A percentile compares a stretch with the other conserved stretches of the same genome.
Conservation (phyloP, 352 stramenopile species). For the Pythium coloratum region DNA sequence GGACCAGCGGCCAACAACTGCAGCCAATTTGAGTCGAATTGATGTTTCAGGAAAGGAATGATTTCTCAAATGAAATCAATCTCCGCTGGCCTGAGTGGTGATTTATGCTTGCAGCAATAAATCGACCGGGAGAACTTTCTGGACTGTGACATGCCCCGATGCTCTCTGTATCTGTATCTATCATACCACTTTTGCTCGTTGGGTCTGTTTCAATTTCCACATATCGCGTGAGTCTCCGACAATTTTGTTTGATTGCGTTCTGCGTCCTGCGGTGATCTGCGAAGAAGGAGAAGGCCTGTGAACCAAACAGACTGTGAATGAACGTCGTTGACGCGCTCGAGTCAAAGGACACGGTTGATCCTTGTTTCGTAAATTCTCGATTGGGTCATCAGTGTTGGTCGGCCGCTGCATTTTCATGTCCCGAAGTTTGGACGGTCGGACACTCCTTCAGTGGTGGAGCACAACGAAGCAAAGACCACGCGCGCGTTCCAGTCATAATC, state of each 20-base stretch:
- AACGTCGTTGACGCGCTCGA: constrained; percentile 15
- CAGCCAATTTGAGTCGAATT: not conserved
- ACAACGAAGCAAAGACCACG: constrained; percentile 10
- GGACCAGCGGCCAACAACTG: not conserved
- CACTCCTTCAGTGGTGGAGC: constrained; percentile 2
- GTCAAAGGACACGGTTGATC: too few relatives aligned
- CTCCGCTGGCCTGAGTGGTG: not conserved
- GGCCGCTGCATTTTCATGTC: constrained; percentile 18
- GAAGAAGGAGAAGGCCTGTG: constrained; percentile 3
- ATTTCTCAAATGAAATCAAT: not conserved
- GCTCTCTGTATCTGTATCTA: constrained; percentile 20
- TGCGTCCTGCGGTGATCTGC: not conserved
- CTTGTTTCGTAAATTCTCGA: constrained; percentile 12
- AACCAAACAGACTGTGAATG: constrained; percentile 17
- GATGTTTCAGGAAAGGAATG: too few relatives aligned
- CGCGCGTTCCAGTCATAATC: constrained; percentile 24
- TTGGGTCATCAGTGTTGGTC: constrained; percentile 16
- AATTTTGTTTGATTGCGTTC: constrained; percentile 13
- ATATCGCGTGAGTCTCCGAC: constrained; percentile 11
- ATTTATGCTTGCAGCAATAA: constrained; percentile 1
- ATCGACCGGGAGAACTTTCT: not conserved
- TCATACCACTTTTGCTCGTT: constrained; percentile 2
- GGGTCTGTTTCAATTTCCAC: constrained; percentile 18
- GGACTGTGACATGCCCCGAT: not conserved
- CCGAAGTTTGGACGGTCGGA: not conserved